Conservation (phyloP, 2,329 filamentous ascomycete genomes). For the Diaporthe velutina region DNA sequence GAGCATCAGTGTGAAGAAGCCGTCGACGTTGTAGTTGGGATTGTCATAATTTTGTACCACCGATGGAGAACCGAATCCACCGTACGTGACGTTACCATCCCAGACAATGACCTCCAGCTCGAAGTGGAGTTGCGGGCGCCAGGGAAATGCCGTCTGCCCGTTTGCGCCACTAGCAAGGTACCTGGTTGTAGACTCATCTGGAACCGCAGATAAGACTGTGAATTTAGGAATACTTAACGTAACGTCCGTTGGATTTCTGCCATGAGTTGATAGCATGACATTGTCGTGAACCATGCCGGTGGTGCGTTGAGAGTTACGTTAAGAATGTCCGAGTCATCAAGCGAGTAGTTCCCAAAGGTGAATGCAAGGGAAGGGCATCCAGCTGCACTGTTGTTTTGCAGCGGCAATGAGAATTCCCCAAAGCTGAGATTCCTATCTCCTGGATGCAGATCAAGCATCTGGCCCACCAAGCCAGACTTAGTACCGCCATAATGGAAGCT, state of each 20-base stretch:
- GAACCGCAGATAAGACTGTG: background rate
- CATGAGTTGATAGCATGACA: slow-evolving; percentile 9
- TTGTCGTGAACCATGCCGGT: background rate
- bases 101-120: background rate
- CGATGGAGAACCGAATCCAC: background rate
- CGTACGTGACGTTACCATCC: background rate
- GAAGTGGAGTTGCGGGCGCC: slow-evolving; percentile 15
- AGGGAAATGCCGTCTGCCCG: background rate
- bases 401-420: background rate
- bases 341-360: background rate
- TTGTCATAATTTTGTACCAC: background rate
- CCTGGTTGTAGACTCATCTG: background rate
- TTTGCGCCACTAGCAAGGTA: background rate
- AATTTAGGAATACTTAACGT: background rate
- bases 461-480: background rate
- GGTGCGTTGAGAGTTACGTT: background rate
- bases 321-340: background rate
- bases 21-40: background rate
- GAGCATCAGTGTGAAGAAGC: background rate
- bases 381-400: background rate
- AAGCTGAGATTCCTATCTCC: background rate
- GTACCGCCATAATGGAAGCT: background rate
- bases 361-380: background rate
- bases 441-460: background rate
- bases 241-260: background rate